These are phyloP conservation scores for Comarum palustre DNA, from an alignment of 306 rosid species.

Conservation along the genomic window DNA sequence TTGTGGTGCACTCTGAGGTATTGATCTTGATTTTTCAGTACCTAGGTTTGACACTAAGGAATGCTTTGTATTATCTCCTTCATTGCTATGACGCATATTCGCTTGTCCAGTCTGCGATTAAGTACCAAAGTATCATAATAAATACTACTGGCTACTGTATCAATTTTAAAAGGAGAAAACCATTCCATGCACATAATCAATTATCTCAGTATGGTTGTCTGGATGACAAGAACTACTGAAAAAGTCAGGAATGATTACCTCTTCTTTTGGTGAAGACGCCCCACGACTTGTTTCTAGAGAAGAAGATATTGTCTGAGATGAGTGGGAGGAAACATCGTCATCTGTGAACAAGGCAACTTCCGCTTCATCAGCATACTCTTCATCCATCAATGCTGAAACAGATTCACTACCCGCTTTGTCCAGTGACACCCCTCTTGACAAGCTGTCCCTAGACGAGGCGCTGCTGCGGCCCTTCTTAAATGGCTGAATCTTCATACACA, in stretches of 20 bases:
- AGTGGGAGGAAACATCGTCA: conserved; percentile 88
- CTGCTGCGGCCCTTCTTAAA: conserved; percentile 42
- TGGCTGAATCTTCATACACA: conserved; percentile 67
- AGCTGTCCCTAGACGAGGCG: conserved; percentile 43
- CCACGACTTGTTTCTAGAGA: conserved; percentile 37
- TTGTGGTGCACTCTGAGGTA: conserved; percentile 31
- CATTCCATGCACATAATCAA: neutral
- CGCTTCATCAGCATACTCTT: conserved; percentile 72
- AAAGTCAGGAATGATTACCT: conserved; percentile 43
- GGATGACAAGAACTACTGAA: conserved; percentile 10
- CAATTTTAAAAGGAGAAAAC: neutral
- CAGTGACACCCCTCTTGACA: conserved; percentile 44
- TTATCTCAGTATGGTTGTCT: neutral
- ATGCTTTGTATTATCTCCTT: conserved; percentile 37
- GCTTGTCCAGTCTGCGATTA: conserved; percentile 54
- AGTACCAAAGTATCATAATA: conserved; percentile 3
- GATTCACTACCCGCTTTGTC: conserved; percentile 56
- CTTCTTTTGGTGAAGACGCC: conserved; percentile 41
- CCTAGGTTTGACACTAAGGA: conserved; percentile 37
- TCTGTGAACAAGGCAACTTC: conserved; percentile 72
- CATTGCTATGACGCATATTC: conserved; percentile 29
- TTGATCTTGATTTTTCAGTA: conserved; percentile 39
- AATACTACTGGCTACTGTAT: neutral
- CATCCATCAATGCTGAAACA: conserved; percentile 58
- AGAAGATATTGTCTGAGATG: conserved; percentile 55